Conservation (phyloP, 371 early-diverging fungal genomes). For the Saksenaea vasiformis region DNA sequence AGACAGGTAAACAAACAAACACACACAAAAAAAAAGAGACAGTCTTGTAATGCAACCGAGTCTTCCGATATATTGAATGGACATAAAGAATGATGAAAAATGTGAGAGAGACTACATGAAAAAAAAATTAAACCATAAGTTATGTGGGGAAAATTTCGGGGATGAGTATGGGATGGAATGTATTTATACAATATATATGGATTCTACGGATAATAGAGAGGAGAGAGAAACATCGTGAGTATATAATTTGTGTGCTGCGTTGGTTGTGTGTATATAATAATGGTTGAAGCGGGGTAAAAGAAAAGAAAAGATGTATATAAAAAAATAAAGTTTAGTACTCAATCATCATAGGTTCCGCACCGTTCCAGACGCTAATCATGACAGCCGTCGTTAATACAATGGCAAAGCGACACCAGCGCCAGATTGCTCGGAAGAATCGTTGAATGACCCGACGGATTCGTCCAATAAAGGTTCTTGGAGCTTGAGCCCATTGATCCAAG, state of each 20-base stretch:
- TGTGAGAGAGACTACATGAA: background rate
- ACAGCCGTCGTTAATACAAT: conserved; percentile 60
- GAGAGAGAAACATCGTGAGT: background rate
- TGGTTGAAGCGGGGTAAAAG: background rate
- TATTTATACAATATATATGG: background rate
- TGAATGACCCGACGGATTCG: conserved; percentile 33
- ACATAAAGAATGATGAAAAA: background rate
- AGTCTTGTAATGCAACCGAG: background rate
- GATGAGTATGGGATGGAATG: background rate
- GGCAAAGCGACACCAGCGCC: conserved; percentile 69
- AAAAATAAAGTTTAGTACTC: conserved; percentile 20
- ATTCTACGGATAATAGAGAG: background rate
- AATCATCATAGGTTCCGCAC: conserved; percentile 52
- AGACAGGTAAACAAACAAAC: too few relatives aligned
- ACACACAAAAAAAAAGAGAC: background rate
- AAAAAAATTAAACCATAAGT: background rate
- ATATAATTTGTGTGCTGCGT: background rate
- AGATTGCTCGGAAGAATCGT: conserved; percentile 49
- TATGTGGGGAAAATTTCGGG: background rate
- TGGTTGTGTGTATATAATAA: background rate
- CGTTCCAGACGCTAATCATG: conserved; percentile 57
- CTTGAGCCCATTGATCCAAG: conserved; percentile 15
- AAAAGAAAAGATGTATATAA: background rate
- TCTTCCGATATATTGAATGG: background rate
- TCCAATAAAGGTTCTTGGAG: conserved; percentile 25